Evolutionary conservation across 371 early-diverging fungal genomes (phyloP).

Genomic region (Apophysomyces sp.): DNA sequence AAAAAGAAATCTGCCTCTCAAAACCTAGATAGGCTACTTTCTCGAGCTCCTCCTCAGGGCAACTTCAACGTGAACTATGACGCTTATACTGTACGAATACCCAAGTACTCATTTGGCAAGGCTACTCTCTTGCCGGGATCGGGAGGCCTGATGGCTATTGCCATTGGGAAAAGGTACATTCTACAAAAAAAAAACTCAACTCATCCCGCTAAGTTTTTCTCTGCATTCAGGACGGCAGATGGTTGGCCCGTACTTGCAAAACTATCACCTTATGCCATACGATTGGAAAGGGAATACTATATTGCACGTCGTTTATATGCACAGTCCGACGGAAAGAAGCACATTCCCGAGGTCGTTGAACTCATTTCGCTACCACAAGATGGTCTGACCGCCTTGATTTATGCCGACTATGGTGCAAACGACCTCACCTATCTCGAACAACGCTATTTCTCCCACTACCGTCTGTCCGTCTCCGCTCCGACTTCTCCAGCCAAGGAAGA

Average conservation of each 20-base stretch:
- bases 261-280: constrained; percentile 37
- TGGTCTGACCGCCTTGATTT: constrained; percentile 35
- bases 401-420: constrained; percentile 16
- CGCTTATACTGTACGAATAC: constrained; percentile 31
- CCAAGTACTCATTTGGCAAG: constrained; percentile 38
- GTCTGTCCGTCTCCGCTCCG: neutral
- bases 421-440: constrained; percentile 6
- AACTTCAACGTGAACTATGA: constrained; percentile 38
- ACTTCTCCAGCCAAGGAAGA: constrained; percentile 8
- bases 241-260: constrained; percentile 32
- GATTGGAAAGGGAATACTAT: constrained; percentile 43
- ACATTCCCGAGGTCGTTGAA: constrained; percentile 31
- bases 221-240: constrained; percentile 22
- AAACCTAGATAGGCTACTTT: constrained; percentile 14
- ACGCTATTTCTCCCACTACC: constrained; percentile 19
- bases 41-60: constrained; percentile 23
- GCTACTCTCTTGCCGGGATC: constrained; percentile 35
- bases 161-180: constrained; percentile 35
- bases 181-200: neutral
- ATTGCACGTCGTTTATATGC: constrained; percentile 32
- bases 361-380: constrained; percentile 35
- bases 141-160: constrained; percentile 35
- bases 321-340: constrained; percentile 31
- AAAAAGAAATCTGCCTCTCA: constrained; percentile 6
- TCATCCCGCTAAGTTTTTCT: neutral